Evolutionary conservation across 108 stramenopile genomes (phyloP).

Genomic region (Discostella stelligeroides): DNA sequence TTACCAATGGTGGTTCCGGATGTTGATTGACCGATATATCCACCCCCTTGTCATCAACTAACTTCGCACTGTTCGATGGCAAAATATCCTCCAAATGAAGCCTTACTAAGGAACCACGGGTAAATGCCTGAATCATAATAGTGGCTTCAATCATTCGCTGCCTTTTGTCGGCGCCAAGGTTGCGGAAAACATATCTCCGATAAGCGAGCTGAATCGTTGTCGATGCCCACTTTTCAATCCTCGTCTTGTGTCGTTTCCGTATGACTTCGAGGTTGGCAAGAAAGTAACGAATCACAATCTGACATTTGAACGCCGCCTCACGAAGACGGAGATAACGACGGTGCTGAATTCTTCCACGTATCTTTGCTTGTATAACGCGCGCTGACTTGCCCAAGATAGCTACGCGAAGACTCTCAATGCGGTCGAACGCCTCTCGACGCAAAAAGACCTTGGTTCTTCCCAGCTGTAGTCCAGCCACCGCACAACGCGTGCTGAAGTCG

Average conservation of each 20-base stretch:
- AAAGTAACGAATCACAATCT: slow-evolving; percentile 45
- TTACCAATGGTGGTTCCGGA: slow-evolving; percentile 9
- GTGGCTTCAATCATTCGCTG: slow-evolving; percentile 48
- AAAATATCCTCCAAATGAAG: slow-evolving; percentile 36
- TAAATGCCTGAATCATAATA: slow-evolving; percentile 62
- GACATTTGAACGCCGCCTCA: slow-evolving; percentile 46
- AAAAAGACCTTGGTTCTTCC: slow-evolving; percentile 67
- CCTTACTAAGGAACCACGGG: slow-evolving; percentile 54
- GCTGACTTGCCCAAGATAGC: slow-evolving; percentile 43
- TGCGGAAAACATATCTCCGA: slow-evolving; percentile 44
- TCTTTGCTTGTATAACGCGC: slow-evolving; percentile 51
- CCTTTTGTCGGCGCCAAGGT: slow-evolving; percentile 37
- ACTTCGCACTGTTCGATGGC: slow-evolving; percentile 13
- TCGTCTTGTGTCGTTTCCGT: slow-evolving; percentile 20
- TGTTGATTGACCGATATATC: slow-evolving; percentile 4
- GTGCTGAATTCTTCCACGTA: slow-evolving; percentile 43
- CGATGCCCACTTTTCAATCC: slow-evolving; percentile 39
- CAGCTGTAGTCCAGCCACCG: slow-evolving; percentile 55
- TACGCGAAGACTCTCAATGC: slow-evolving; percentile 49
- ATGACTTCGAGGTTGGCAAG: slow-evolving; percentile 47
- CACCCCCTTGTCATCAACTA: neutral
- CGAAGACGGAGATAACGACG: slow-evolving; percentile 51
- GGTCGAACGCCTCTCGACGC: slow-evolving; percentile 59
- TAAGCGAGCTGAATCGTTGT: slow-evolving; percentile 47
- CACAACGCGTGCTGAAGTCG: slow-evolving; percentile 51